Conservation (phyloP, 2,329 filamentous ascomycete species). For the Magnaporthales sp. region DNA sequence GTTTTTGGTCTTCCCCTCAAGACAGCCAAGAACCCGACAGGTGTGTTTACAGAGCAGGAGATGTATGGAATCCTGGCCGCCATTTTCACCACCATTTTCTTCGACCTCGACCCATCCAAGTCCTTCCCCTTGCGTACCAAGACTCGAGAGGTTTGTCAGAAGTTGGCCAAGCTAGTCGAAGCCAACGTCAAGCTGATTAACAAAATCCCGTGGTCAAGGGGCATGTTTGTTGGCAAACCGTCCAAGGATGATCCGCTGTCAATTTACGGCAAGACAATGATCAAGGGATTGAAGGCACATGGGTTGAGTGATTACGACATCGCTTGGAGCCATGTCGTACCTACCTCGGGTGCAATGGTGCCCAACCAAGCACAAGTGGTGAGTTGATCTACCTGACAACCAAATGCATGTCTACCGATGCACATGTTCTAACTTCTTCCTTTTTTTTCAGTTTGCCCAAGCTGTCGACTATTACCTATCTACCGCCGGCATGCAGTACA, state of each 20-base stretch:
- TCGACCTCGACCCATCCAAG: conserved; percentile 57
- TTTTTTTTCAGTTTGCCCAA: conserved; percentile 50
- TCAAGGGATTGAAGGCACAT: conserved; percentile 54
- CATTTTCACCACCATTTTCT: conserved; percentile 58
- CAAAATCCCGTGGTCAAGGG: conserved; percentile 27
- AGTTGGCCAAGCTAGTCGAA: conserved; percentile 55
- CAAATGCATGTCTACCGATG: background rate
- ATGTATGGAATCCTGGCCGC: conserved; percentile 54
- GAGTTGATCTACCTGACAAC: conserved; percentile 22
- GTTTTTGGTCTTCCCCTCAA: conserved; percentile 61
- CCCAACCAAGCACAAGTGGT: conserved; percentile 63
- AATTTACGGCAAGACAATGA: conserved; percentile 55
- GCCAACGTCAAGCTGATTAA: conserved; percentile 52
- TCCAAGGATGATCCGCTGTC: conserved; percentile 46
- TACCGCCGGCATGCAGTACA: conserved; percentile 41
- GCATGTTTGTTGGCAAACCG: conserved; percentile 41
- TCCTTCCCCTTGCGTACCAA: conserved; percentile 55
- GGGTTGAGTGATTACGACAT: conserved; percentile 58
- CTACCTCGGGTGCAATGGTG: conserved; percentile 57
- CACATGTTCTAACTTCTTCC: background rate
- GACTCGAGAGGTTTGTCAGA: conserved; percentile 44
- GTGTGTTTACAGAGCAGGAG: conserved; percentile 46
- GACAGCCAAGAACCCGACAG: conserved; percentile 48
- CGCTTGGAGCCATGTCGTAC: conserved; percentile 62
- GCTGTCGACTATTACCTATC: conserved; percentile 65